Percentiles rank a stretch among this genome's conserved stretches.
phyloP scores from a whole-genome alignment of 441 rosid species.

The Brassica hybrid region DNA sequence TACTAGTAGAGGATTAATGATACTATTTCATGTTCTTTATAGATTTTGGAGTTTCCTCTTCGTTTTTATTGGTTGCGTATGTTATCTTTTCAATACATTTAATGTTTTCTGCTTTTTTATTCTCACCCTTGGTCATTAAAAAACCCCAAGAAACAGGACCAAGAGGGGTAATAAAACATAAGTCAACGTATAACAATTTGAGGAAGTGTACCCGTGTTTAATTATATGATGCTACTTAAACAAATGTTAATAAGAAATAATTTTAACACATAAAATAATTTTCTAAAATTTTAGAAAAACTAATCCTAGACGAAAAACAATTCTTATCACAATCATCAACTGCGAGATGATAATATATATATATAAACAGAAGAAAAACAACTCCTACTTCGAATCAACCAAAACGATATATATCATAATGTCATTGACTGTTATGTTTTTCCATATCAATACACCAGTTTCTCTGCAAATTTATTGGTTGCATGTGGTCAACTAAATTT shows the following conservation, averaged over 20 bases:
- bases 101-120: not conserved
- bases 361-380: too few species aligned
- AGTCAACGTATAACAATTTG: not conserved
- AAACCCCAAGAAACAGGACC: not conserved
- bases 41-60: not conserved
- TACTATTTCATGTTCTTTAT: conserved; percentile 1
- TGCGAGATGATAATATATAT: not conserved
- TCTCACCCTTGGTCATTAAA: not conserved
- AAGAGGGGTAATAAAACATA: not conserved
- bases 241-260: not conserved
- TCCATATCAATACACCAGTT: too few species aligned
- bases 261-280: not conserved
- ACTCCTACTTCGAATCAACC: not conserved
- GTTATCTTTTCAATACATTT: not conserved
- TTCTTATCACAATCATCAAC: not conserved
- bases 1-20: not conserved
- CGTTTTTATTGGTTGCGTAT: not conserved
- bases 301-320: not conserved
- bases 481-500: not conserved
- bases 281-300: not conserved
- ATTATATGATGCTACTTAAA: not conserved
- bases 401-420: too few species aligned
- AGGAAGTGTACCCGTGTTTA: not conserved
- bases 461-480: not conserved
- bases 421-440: too few species aligned